Evolutionary conservation across 2,329 filamentous ascomycete species (phyloP).

Genomic region (Xenosphaeropsis pyriputrescens): DNA sequence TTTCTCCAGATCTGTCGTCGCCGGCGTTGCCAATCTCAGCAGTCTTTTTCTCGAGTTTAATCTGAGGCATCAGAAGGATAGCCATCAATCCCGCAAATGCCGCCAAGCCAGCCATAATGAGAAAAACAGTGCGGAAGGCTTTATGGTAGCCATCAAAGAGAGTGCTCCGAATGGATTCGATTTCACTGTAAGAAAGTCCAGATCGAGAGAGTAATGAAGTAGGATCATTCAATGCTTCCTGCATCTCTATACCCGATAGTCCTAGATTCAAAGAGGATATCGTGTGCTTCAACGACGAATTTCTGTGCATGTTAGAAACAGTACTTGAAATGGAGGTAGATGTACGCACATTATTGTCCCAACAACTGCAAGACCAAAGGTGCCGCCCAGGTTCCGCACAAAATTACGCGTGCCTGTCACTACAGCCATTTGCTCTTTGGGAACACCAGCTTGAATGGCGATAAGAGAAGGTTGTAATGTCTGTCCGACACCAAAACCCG

Average conservation of each 20-base stretch:
- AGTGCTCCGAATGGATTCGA: conserved; percentile 11
- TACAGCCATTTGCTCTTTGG: conserved; percentile 23
- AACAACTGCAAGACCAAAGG: conserved; percentile 21
- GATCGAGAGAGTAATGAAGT: conserved; percentile 6
- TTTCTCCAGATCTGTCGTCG: no score
- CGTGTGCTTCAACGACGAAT: no score
- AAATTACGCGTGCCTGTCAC: conserved; percentile 21
- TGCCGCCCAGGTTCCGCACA: conserved; percentile 24
- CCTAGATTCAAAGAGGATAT: neutral
- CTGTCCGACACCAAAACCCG: conserved; percentile 34
- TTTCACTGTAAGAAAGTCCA: conserved; percentile 10
- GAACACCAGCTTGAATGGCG: conserved; percentile 23
- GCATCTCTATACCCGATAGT: conserved; percentile 9
- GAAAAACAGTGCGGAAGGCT: conserved; percentile 24
- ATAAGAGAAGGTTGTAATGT: conserved; percentile 31
- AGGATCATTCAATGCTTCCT: no score
- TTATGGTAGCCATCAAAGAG: conserved; percentile 20
- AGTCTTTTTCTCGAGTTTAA: no score
- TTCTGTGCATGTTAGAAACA: no score
- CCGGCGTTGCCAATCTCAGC: no score
- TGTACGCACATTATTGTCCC: conserved; percentile 22
- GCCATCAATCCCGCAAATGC: conserved; percentile 20
- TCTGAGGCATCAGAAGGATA: neutral
- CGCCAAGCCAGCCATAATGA: conserved; percentile 21
- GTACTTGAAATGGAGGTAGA: neutral